A percentile compares a stretch with the other conserved stretches of the same genome.
phyloP scores from a whole-genome alignment of 495 filamentous ascomycete genomes.

The Sabuloglossum arenarium region DNA sequence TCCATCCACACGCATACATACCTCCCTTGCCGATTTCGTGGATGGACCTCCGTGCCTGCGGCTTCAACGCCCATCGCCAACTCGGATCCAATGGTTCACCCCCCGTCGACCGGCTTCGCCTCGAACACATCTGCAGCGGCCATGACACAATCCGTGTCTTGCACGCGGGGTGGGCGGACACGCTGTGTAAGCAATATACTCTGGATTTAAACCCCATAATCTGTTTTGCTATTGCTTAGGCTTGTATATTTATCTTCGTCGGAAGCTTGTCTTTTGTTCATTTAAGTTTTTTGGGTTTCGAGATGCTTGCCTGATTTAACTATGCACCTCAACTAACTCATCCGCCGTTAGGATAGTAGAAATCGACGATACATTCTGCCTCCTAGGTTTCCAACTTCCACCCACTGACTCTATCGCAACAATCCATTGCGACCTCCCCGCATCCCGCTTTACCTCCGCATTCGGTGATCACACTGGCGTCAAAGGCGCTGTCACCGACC shows the following conservation, averaged over 20 bases:
- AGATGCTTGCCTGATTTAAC: no score
- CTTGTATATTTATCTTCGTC: neutral
- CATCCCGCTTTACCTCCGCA: neutral
- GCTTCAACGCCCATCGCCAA: constrained; percentile 5
- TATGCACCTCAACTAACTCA: no score
- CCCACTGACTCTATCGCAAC: neutral
- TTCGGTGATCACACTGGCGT: neutral
- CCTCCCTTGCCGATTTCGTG: neutral
- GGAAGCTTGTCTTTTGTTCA: no score
- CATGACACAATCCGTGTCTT: neutral
- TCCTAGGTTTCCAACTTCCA: neutral
- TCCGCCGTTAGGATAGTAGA: neutral
- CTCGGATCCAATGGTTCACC: neutral
- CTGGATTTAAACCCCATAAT: neutral
- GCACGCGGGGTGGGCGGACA: constrained; percentile 3
- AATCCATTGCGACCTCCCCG: neutral
- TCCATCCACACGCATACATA: no score
- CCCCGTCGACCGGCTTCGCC: neutral
- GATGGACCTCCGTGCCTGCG: constrained; percentile 5
- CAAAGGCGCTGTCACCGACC: neutral
- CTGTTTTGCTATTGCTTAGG: neutral
- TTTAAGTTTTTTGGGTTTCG: no score
- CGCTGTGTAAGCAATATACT: constrained; percentile 2
- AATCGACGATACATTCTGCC: neutral
- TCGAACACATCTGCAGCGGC: neutral